Evolutionary conservation across 2,329 filamentous ascomycete species (phyloP).

Genomic region (Diaporthe sp.): DNA sequence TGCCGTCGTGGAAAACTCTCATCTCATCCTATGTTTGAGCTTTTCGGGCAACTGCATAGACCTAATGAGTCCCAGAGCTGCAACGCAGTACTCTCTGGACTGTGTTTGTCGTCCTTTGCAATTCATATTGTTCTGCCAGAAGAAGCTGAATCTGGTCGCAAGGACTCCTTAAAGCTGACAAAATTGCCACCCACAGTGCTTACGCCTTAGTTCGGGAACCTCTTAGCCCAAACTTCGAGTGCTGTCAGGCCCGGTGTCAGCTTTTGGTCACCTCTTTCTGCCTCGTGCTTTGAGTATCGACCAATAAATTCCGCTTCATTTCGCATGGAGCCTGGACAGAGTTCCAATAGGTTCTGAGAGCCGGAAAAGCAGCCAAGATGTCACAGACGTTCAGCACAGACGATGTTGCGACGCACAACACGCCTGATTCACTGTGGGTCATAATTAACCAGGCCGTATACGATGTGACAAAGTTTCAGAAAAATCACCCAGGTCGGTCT

Average conservation of each 20-base stretch:
- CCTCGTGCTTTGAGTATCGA: too few relatives aligned
- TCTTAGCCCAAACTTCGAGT: neutral
- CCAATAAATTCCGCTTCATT: neutral
- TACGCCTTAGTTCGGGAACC: neutral
- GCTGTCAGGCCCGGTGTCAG: conserved; percentile 11
- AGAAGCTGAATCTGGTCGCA: neutral
- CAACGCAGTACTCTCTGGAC: neutral
- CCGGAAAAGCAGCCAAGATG: conserved; percentile 68
- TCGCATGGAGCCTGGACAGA: neutral
- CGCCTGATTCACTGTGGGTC: conserved; percentile 87
- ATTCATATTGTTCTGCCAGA: neutral
- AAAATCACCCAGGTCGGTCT: conserved; percentile 82
- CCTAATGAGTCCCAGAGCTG: neutral
- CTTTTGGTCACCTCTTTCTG: neutral
- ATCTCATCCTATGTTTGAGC: too few relatives aligned
- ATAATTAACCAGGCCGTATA: conserved; percentile 96
- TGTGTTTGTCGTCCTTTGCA: neutral
- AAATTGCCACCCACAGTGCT: neutral
- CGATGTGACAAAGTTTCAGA: conserved; percentile 90
- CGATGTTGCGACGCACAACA: conserved; percentile 94
- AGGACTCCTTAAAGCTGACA: neutral
- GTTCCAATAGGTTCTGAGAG: neutral
- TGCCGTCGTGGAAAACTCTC: neutral
- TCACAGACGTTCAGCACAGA: conserved; percentile 85
- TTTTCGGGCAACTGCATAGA: neutral